Base-by-base conservation (phyloP, 2,329 filamentous ascomycete genomes). In the Colletotrichum sp. region DNA sequence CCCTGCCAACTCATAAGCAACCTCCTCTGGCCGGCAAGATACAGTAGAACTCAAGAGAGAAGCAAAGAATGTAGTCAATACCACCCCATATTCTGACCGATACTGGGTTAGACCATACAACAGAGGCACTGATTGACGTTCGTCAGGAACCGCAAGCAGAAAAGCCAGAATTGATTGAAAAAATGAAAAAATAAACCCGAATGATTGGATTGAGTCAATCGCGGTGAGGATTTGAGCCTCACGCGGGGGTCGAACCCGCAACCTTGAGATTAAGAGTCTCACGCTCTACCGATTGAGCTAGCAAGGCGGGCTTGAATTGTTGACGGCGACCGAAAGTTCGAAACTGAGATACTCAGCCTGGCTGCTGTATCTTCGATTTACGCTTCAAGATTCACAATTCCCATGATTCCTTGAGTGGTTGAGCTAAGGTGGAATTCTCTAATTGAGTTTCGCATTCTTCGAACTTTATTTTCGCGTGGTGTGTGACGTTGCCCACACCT, bases 221-320 rank as follows among this genome's bases (percentile, higher is more conserved):
- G 73, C 63, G 39, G 63, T 75, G 73, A 68, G 73, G 73, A 68
- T 63, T 72, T 68, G 73, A 75, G 73, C 73, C 73, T 72, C 73
- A 75, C 78, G 78, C 77, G 78, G 78, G 78, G 78, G 78, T 79
- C 78, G 78, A 79, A 78, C 78, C 75, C 75, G 68, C 72, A 77
- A 76, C 75, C 75, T 77, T 77, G 72, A 77, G 75, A 77, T 77
- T 90, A 90, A 90, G 92, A 93, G 92, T 93, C 92, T 92, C 89
- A 75, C 68, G 73, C 73, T 75, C 73, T 75, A 73, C 70, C 74
- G 64, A 73, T 69, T 75, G 72, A 75, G 72, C 72, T 75, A 75
- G 72, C 72, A 75, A 75, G 72, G 72, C 72, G 72, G 72, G 72
- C 34, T 57, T 70, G 22, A 5, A 13, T 34, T 36, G 12, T 6